Evolutionary conservation across 345 rosid species (phyloP), one percentile per base, ranked within the genome.

Genomic region (Rhodamnia argentea): DNA sequence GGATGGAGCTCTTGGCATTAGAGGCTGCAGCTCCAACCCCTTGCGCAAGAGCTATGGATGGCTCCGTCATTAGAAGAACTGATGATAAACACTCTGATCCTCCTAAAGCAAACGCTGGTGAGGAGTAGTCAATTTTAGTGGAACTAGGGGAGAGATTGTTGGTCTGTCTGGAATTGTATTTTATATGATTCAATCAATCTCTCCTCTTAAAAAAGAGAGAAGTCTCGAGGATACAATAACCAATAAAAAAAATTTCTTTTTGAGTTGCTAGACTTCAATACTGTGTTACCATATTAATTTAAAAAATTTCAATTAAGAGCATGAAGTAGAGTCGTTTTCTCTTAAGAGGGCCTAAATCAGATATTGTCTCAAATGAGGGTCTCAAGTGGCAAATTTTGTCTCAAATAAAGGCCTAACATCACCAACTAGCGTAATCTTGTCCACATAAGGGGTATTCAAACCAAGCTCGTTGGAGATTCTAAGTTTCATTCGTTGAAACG

Each of bases 401-500:
- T 47, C 51, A 47, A 47, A 8, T 47, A 10, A 47, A 9, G 51
- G 51, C 51, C 51, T 47, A 47, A 10, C 51, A 47, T 47, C 51
- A 47, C 51, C 11, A 47, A 47, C 51, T 1, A 47, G 51, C 51
- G 9, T 47, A 47, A 47, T 47, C 51, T 47, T 47, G 51, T 47
- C 51, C 51, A 47, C 51, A 47, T 9, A 47, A 1, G 51, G 11
- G 11, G 11, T 47, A 47, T 47, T 47, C 51, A 9, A 62, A 27
- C 40, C 13, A 3, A 50, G 10, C 54, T 52, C 54, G 18, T 52
- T 3, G 54, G 18, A 29, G 8, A 62, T 14, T 62, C 18, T 6
- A 7, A 29, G 75, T 62, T 62, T 27, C 75, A n/a, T 8, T 27
- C 40, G 22, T 53, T 8, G 0, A 47, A 86, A 96, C 92, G 92